phyloP scores from a whole-genome alignment of 305 asterid genomes.

The Fraxinus latifolia region DNA sequence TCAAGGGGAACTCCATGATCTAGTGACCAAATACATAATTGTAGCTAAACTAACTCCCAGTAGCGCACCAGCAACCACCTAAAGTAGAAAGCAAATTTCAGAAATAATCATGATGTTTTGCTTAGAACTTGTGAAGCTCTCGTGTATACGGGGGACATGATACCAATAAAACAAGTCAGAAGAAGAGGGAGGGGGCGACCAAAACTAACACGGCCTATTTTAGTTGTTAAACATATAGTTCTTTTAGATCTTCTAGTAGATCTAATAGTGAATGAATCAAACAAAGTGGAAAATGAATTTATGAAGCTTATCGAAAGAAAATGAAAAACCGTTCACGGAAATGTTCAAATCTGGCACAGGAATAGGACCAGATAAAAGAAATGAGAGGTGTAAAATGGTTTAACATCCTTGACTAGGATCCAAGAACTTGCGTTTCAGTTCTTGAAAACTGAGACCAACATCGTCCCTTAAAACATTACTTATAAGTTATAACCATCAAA shows the following conservation, averaged over 20 bases:
- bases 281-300: background rate
- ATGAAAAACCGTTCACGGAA: background rate
- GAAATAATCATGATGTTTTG: background rate
- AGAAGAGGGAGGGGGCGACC: background rate
- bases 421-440: background rate
- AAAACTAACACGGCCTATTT: background rate
- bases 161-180: background rate
- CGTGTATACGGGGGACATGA: background rate
- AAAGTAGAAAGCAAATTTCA: constrained; percentile 22
- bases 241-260: background rate
- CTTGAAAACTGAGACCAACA: background rate
- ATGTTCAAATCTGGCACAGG: background rate
- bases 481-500: background rate
- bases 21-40: constrained; percentile 39
- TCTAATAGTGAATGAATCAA: background rate
- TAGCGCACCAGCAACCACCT: constrained; percentile 83
- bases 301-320: background rate
- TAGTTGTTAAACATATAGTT: background rate
- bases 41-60: constrained; percentile 58
- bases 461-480: background rate
- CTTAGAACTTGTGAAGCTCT: background rate
- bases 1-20: constrained; percentile 6
- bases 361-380: background rate
- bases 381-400: background rate
- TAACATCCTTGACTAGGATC: background rate